These are phyloP conservation scores for Acorus gramineus DNA, from an alignment of 106 monocot species.

Conservation along the genomic window DNA sequence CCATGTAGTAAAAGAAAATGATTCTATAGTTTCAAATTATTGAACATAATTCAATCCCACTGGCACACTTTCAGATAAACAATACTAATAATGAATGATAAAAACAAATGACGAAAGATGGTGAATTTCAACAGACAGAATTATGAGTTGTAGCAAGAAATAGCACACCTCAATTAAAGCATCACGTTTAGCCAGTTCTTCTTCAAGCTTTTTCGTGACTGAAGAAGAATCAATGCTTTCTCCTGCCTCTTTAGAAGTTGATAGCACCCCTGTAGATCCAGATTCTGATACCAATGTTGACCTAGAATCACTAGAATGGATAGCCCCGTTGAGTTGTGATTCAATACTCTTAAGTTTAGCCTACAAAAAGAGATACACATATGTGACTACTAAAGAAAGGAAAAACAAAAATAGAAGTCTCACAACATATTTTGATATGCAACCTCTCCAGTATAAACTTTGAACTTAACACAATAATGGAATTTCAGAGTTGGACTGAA, in stretches of 20 bases:
- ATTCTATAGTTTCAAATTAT: too few relatives aligned
- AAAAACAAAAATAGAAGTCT: not conserved
- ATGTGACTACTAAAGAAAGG: not conserved
- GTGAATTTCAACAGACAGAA: not conserved
- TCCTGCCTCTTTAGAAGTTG: constrained; percentile 31
- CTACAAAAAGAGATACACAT: constrained; percentile 17
- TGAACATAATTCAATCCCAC: too few relatives aligned
- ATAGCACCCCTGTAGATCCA: constrained; percentile 41
- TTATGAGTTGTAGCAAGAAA: not conserved
- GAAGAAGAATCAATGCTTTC: constrained; percentile 49
- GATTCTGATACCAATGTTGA: constrained; percentile 48
- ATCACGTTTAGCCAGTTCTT: constrained; percentile 87
- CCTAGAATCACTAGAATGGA: constrained; percentile 43
- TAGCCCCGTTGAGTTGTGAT: constrained; percentile 53
- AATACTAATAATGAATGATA: too few relatives aligned
- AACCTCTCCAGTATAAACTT: not conserved
- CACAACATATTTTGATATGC: not conserved
- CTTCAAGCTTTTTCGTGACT: constrained; percentile 82
- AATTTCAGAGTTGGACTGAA: not conserved
- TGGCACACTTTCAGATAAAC: too few relatives aligned
- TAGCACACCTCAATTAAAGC: constrained; percentile 82
- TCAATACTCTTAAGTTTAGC: constrained; percentile 63
- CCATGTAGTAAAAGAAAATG: too few relatives aligned
- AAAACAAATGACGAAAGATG: not conserved
- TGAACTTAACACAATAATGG: not conserved